A percentile compares a stretch with the other conserved stretches of the same genome.
Evolutionary conservation across 73 alveolate genomes (phyloP).

Genomic region (Paramecium caudatum): DNA sequence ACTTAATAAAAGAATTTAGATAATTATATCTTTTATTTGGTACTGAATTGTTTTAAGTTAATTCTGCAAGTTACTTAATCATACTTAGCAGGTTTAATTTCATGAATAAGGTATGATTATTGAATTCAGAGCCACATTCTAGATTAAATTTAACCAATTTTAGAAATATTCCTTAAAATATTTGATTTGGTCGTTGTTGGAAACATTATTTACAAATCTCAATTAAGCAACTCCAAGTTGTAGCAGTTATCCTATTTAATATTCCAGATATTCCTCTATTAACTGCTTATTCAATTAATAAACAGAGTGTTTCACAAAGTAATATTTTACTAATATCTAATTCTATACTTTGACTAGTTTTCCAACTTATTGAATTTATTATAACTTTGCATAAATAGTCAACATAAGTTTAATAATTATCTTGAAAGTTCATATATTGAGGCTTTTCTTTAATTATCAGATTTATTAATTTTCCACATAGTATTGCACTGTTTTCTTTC

Average conservation of each 20-base stretch:
- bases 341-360: not conserved
- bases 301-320: not conserved
- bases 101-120: conserved; percentile 18
- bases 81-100: conserved; percentile 42
- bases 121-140: conserved; percentile 54
- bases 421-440: conserved; percentile 10
- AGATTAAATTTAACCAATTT: conserved; percentile 16
- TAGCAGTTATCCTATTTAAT: conserved; percentile 20
- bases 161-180: not conserved
- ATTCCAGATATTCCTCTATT: not conserved
- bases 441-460: conserved; percentile 36
- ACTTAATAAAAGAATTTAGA: not conserved
- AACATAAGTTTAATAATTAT: not conserved
- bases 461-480: conserved; percentile 47
- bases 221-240: conserved; percentile 57
- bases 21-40: conserved; percentile 32
- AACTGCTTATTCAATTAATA: not conserved
- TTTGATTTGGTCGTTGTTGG: not conserved
- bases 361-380: conserved; percentile 15
- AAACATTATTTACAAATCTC: conserved; percentile 12
- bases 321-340: not conserved
- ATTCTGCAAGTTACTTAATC: conserved; percentile 1
- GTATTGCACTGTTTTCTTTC: conserved; percentile 34
- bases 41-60: not conserved
- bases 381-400: conserved; percentile 28